phyloP scores from a whole-genome alignment of 2,329 filamentous ascomycete species.

The Emydomyces testavorans region DNA sequence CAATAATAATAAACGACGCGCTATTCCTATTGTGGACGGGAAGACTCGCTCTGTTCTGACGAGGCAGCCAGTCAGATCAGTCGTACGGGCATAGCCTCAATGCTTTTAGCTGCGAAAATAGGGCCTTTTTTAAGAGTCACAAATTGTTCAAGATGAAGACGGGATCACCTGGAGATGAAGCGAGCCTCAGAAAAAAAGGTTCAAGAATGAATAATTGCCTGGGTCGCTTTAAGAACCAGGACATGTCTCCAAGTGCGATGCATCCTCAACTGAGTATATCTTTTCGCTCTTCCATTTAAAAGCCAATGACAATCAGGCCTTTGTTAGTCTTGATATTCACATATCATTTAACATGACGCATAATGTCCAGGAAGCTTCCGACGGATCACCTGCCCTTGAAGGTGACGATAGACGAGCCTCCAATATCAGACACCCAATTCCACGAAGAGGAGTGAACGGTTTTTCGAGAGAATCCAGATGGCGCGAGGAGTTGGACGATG shows the following conservation, averaged over 20 bases:
- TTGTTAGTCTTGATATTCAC: not conserved
- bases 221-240: no score
- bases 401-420: not conserved
- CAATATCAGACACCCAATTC: not conserved
- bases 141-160: no score
- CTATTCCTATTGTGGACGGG: no score
- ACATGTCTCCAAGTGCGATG: not conserved
- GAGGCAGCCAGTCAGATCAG: conserved; percentile 1
- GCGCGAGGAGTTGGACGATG: conserved; percentile 2
- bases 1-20: no score
- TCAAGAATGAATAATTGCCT: no score
- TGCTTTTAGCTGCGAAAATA: not conserved
- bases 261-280: not conserved
- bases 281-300: not conserved
- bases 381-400: not conserved
- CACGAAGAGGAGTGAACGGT: not conserved
- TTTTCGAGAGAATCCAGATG: not conserved
- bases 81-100: not conserved
- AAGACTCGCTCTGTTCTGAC: not conserved
- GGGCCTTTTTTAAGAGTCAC: no score
- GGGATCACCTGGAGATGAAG: not conserved
- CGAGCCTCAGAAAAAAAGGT: not conserved
- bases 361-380: not conserved
- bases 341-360: not conserved
- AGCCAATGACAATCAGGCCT: not conserved